These are phyloP conservation scores for Kernera saxatilis DNA, from an alignment of 345 rosid species.

Conservation along the genomic window DNA sequence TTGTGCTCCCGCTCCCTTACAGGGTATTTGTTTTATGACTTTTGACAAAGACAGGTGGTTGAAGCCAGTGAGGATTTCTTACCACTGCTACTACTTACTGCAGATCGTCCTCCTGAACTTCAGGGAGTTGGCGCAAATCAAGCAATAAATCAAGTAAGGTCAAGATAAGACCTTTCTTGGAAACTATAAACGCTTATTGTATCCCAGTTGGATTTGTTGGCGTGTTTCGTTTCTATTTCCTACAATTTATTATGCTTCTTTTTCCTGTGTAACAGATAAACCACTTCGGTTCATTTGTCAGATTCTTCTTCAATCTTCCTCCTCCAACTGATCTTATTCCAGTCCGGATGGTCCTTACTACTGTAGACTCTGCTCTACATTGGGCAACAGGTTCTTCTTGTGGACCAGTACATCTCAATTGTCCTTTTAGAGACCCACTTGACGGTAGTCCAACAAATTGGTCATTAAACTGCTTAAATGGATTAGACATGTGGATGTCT, in stretches of 20 bases:
- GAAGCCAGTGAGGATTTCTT: slow-evolving; percentile 96
- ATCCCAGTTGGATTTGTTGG: slow-evolving; percentile 2
- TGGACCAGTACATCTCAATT: slow-evolving; percentile 96
- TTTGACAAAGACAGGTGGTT: slow-evolving; percentile 58
- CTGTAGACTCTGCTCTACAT: slow-evolving; percentile 82
- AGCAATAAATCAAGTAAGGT: slow-evolving; percentile 80
- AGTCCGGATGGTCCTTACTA: slow-evolving; percentile 82
- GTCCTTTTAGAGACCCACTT: slow-evolving; percentile 88
- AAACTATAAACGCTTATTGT: not conserved
- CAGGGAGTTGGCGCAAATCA: slow-evolving; percentile 91
- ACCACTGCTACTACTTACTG: slow-evolving; percentile 81
- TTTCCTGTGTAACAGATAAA: slow-evolving; percentile 49
- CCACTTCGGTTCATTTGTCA: slow-evolving; percentile 87
- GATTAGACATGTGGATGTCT: slow-evolving; percentile 75
- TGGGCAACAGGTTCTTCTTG: slow-evolving; percentile 61
- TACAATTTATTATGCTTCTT: not conserved
- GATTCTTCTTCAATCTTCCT: slow-evolving; percentile 89
- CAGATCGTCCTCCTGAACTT: slow-evolving; percentile 98
- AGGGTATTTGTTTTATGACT: not conserved
- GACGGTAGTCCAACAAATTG: slow-evolving; percentile 54
- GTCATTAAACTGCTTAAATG: slow-evolving; percentile 67
- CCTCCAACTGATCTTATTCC: slow-evolving; percentile 70
- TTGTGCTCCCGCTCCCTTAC: not conserved
- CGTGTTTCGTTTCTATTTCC: not conserved
- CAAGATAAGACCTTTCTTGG: slow-evolving; percentile 5